These are phyloP conservation scores for Hysterangium stoloniferum DNA, from an alignment of 768 basidiomycete species.

Conservation along the genomic window DNA sequence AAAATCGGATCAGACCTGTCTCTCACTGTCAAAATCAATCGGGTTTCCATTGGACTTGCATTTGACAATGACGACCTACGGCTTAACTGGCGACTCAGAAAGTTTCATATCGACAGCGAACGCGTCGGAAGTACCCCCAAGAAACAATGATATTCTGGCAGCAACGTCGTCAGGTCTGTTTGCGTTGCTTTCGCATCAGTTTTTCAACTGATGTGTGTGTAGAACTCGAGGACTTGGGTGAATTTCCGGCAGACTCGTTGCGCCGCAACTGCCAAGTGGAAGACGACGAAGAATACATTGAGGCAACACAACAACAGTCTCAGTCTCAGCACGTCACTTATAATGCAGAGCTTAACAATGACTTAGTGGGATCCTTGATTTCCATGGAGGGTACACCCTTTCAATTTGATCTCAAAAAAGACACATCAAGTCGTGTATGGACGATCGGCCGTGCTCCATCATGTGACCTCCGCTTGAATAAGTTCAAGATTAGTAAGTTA, in stretches of 20 bases:
- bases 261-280: background rate
- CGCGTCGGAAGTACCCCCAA: background rate
- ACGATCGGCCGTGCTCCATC: constrained; percentile 47
- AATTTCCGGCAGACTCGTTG: background rate
- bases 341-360: background rate
- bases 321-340: background rate
- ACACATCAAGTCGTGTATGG: constrained; percentile 32
- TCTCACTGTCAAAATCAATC: too few species aligned
- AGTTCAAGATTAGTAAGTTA: constrained; percentile 67
- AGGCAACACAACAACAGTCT: background rate
- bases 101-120: background rate
- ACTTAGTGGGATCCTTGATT: background rate
- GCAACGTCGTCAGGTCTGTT: too few species aligned
- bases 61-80: constrained; percentile 1
- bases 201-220: too few species aligned
- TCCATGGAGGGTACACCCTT: background rate
- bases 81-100: background rate
- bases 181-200: too few species aligned
- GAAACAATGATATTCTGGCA: too few species aligned
- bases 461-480: constrained; percentile 52
- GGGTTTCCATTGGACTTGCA: too few species aligned
- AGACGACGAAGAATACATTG: background rate
- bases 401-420: constrained; percentile 49
- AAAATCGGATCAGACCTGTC: too few species aligned
- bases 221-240: background rate